Base-by-base conservation (phyloP, 1,284 basidiomycete species). In the Cutaneotrichosporon spelunceum region DNA sequence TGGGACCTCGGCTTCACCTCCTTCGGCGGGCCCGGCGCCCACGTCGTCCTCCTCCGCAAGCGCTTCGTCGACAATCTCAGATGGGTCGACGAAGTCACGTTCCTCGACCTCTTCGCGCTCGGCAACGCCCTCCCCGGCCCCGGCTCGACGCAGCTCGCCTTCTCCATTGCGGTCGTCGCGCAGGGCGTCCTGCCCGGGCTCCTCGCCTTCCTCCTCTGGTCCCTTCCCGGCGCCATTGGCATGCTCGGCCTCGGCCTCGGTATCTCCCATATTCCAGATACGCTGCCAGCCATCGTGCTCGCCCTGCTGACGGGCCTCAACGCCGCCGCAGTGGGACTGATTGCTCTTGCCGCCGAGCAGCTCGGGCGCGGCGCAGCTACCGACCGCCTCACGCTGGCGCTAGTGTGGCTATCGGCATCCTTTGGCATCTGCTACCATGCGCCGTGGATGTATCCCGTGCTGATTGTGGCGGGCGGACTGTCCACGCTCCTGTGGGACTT, bases 221-320 rank as follows among this genome's bases (percentile, higher is more conserved):
- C 70, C 30, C 72, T 83, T 4, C 84, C 83, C 8, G 83, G 83
- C 13, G 82, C 83, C 1, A 64, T 81, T 0, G 82, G 80, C 2
- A 86, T 86, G 84, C 82, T 80, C 21, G 80, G 74, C 3, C 72
- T 86, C 10, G 82, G 80, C 0, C 75, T 83, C 1, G 84, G 81
- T n/a, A 80, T 86, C 3, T 70, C 76, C n/a, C 75, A 69, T 6
- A 81, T 86, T 21, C 78, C 79, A 13, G 77, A 81, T 33, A 71
- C 69, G 4, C 79, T 86, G 0, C 84, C 85, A 0, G 70, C 73
- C 1, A 80, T 82, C 44, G 84, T 83, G 13, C 82, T 84, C 47
- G 83, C 81, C 2, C 75, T 85, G 9, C 74, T 87, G 19, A 83
- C 83, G 0, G 85, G 85, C 0, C 67, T 87, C 23, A 86, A 87